phyloP scores from a whole-genome alignment of 2,329 filamentous ascomycete genomes.

The Aspergillus ochraceus region DNA sequence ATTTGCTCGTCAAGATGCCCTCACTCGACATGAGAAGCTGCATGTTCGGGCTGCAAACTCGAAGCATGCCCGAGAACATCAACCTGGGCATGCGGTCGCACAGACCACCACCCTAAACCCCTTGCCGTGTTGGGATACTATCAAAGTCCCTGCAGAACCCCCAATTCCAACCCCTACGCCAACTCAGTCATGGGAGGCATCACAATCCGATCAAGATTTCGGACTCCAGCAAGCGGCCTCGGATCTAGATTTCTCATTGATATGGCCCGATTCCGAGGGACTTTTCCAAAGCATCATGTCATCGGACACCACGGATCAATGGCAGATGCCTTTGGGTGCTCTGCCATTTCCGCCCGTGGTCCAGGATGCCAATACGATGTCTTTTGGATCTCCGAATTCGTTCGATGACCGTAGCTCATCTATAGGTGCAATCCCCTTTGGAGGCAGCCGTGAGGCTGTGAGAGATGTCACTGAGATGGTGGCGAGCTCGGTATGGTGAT shows the following conservation, averaged over 20 bases:
- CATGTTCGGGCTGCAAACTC: constrained; percentile 32
- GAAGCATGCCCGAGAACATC: constrained; percentile 17
- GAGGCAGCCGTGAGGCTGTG: constrained; percentile 46
- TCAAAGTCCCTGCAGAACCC: constrained; percentile 18
- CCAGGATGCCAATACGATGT: constrained; percentile 30
- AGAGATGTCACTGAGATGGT: constrained; percentile 48
- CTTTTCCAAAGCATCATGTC: constrained; percentile 47
- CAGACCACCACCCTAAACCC: constrained; percentile 22
- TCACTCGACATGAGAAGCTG: constrained; percentile 47
- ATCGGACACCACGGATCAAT: constrained; percentile 40
- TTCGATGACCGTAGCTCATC: constrained; percentile 40
- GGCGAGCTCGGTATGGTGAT: constrained; percentile 39
- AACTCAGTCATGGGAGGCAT: constrained; percentile 26
- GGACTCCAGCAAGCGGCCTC: constrained; percentile 25
- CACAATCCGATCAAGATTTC: constrained; percentile 19
- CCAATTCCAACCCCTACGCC: constrained; percentile 19
- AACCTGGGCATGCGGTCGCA: constrained; percentile 9
- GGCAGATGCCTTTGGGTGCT: constrained; percentile 45
- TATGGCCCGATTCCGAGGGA: constrained; percentile 49
- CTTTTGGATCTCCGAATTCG: constrained; percentile 35
- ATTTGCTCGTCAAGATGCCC: constrained; percentile 46
- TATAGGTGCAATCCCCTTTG: constrained; percentile 41
- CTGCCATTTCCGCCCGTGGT: constrained; percentile 39
- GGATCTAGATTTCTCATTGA: constrained; percentile 43
- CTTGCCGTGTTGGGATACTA: constrained; percentile 27